These are phyloP conservation scores for Phytophthora pistaciae DNA, from an alignment of 352 stramenopile genomes.

Conservation along the genomic window DNA sequence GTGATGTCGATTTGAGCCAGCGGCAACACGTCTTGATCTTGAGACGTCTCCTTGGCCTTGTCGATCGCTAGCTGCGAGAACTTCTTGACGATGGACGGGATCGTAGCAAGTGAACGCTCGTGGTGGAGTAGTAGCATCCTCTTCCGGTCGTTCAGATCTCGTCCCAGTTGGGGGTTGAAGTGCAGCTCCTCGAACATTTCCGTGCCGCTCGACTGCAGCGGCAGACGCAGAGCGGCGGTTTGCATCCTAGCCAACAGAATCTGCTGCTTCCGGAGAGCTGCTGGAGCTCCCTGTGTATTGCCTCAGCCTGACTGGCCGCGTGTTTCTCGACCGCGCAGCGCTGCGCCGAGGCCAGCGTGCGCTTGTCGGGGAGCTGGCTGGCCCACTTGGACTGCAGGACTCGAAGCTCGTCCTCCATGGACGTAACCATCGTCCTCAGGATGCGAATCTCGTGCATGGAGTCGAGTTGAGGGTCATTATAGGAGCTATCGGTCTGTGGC, in stretches of 20 bases:
- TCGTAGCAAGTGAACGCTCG: conserved; percentile 17
- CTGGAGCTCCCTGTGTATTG: conserved; percentile 36
- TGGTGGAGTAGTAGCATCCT: conserved; percentile 28
- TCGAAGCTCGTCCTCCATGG: conserved; percentile 36
- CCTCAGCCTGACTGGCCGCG: conserved; percentile 39
- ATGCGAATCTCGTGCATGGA: conserved; percentile 34
- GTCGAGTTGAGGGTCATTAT: conserved; percentile 19
- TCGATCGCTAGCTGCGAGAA: conserved; percentile 21
- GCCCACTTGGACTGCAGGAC: conserved; percentile 28
- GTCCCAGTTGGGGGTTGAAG: conserved; percentile 23
- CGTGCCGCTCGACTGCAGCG: conserved; percentile 34
- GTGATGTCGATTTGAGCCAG: conserved; percentile 48
- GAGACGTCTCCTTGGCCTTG: not conserved
- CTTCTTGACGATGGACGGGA: conserved; percentile 28
- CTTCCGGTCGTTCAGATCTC: conserved; percentile 20
- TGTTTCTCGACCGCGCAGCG: conserved; percentile 43
- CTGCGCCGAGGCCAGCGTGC: conserved; percentile 31
- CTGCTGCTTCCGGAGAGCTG: conserved; percentile 52
- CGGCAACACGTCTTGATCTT: conserved; percentile 21
- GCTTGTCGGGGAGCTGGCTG: conserved; percentile 20
- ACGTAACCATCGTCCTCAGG: conserved; percentile 32
- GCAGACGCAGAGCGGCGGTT: conserved; percentile 30
- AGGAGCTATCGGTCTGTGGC: not conserved
- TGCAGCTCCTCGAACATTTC: conserved; percentile 32
- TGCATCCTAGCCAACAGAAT: conserved; percentile 59